Evolutionary conservation across 768 basidiomycete genomes (phyloP), one percentile per base, ranked within the genome.

Genomic region (Lentinula raphanica): DNA sequence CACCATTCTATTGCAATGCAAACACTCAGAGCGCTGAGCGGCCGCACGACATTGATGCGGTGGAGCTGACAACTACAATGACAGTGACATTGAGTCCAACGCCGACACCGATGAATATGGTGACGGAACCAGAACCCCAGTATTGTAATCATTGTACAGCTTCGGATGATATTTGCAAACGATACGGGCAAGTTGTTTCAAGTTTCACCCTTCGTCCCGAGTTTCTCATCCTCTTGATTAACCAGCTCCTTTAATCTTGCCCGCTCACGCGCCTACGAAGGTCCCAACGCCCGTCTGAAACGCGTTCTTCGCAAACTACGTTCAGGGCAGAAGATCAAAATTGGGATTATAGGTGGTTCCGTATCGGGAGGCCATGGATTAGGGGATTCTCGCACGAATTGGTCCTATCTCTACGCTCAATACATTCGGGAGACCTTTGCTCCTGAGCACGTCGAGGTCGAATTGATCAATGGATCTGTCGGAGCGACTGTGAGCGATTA

Each of bases 241-340:
- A n/a, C n/a, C 12, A 53, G 51, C 5, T 23, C 51, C 13, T 53
- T 38, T 15, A 53, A 53, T n/a, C 35, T 53, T 17, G 51, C 51
- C 13, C 51, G 51, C 25, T 53, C 51, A 23, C 51, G 51, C 3
- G 51, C 51, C 21, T 53, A 53, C 23, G 51, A 53, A 39, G 51
- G 51, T 17, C 51, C 51, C 13, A 53, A 53, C 25, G 51, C 51
- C 4, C 51, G 35, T 19, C 51, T 53, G 1, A 53, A 53, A 27
- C 51, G 51, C 25, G 51, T 53, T 2, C 35, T 53, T 5, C 51
- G 51, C 21, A 53, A 53, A 53, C 32, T 35, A 4, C 36, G 36
- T 25, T 39, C 36, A 3, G 36, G 36, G 15, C 21, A 39, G 36
- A 32, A 32, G 15, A 53, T 53, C 2, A 53, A 40, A 53, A 53